Evolutionary conservation across 164 flowering plant genomes (phyloP), one percentile per base, ranked within the genome.

Genomic region (Nelumbo lutea): DNA sequence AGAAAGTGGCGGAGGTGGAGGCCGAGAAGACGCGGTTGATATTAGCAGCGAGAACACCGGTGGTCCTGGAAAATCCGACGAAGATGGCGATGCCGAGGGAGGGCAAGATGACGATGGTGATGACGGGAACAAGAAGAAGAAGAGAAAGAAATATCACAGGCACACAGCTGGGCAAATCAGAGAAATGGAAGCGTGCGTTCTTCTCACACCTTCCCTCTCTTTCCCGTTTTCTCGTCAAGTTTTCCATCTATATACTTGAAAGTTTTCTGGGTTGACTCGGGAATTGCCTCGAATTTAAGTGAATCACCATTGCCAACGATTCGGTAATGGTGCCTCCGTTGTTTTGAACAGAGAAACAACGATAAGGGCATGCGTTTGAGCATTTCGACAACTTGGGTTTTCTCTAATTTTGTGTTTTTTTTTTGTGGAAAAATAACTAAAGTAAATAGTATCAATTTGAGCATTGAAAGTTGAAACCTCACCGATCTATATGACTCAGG

Each of bases 111-210:
- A 69, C 3, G 80, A 71, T 4, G 80, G 57, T 11, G 57, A 53
- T 9, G n/a, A 53, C 3, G 57, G 14, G 3, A 77, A 55, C 41
- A 85, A 81, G 77, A 88, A 83, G 80, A 95, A 82, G 90, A 95
- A 90, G 82, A 84, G 98, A 64, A 96, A 96, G 79, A 96, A 85
- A 77, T 96, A 93, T 76, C 99, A 93, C 71, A 79, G 99, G 40
- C 99, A 96, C 70, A 96, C 99, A 0, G 77, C 91, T 15, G 93
- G 87, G 58, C 99, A 96, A 78, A 96, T 96, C 70, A 77, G 88
- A 80, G 96, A 88, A 81, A 96, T 96, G 99, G 99, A 96, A 83
- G 87, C 97, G 99, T 96, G 72, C 75, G 85, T 81, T 48, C 40
- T 57, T 57, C 48, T 13, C 45, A 2, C 14, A 7, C 10, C 55